Conservation (phyloP, 805 yeast species). For the Trichomonascus vanleenenianus region DNA sequence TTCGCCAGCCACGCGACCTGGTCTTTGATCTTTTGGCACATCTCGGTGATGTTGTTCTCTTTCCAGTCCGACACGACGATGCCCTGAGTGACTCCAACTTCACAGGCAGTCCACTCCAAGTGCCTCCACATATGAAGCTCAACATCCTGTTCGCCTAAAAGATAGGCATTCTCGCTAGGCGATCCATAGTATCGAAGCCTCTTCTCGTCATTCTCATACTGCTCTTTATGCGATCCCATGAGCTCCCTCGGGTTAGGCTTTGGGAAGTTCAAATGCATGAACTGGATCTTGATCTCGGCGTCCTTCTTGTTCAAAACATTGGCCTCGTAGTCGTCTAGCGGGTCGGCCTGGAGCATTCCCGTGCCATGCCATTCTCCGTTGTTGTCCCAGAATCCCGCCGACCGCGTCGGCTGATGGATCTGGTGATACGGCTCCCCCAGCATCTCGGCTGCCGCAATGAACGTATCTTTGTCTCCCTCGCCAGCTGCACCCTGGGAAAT, state of each 20-base stretch:
- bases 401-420: conserved; percentile 32
- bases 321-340: conserved; percentile 44
- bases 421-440: conserved; percentile 51
- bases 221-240: conserved; percentile 18
- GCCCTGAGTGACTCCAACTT: conserved; percentile 2
- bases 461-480: conserved; percentile 80
- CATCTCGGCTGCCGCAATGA: conserved; percentile 63
- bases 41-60: conserved; percentile 5
- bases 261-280: conserved; percentile 62
- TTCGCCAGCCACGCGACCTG: conserved; percentile 8
- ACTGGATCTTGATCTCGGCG: conserved; percentile 26
- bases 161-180: conserved; percentile 17
- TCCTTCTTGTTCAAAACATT: conserved; percentile 9
- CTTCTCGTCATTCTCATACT: conserved; percentile 28
- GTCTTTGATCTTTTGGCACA: conserved; percentile 7
- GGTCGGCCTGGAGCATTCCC: conserved; percentile 72
- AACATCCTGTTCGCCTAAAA: conserved; percentile 6
- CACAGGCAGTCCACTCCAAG: conserved; percentile 13
- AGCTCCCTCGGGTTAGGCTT: conserved; percentile 57
- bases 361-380: conserved; percentile 45
- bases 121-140: conserved; percentile 15
- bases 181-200: conserved; percentile 52
- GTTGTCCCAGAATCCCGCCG: conserved; percentile 31
- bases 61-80: conserved; percentile 14
- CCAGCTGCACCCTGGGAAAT: conserved; percentile 59